These are phyloP conservation scores for Pseudogymnoascus sp. DNA, from an alignment of 2,329 filamentous ascomycete genomes.

Conservation along the genomic window DNA sequence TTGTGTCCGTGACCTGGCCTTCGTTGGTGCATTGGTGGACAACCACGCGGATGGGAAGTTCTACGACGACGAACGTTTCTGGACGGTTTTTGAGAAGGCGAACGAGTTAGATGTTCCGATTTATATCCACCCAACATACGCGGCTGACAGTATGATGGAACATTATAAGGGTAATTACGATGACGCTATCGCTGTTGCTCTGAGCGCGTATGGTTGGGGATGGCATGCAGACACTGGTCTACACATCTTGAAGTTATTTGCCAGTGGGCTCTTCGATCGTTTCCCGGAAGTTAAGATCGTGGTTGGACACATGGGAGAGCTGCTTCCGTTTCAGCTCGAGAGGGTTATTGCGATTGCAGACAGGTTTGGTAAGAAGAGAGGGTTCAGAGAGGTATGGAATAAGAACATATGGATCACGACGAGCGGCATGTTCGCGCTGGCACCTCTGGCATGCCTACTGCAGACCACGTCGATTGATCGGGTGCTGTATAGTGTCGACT, in stretches of 20 bases:
- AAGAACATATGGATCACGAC: slow-evolving; percentile 53
- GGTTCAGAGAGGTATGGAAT: slow-evolving; percentile 45
- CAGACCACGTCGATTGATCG: slow-evolving; percentile 41
- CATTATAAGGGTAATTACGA: slow-evolving; percentile 29
- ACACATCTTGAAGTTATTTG: slow-evolving; percentile 43
- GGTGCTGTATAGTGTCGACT: slow-evolving; percentile 51
- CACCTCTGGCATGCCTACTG: slow-evolving; percentile 39
- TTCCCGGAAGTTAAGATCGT: slow-evolving; percentile 48
- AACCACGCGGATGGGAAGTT: slow-evolving; percentile 34
- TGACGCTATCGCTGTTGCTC: slow-evolving; percentile 23
- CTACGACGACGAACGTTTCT: slow-evolving; percentile 38
- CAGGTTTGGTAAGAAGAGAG: slow-evolving; percentile 28
- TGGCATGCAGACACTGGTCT: slow-evolving; percentile 46
- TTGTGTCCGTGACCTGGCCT: slow-evolving; percentile 37
- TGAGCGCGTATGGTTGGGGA: slow-evolving; percentile 39
- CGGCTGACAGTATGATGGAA: slow-evolving; percentile 25
- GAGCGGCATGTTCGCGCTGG: slow-evolving; percentile 44
- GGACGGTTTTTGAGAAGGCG: slow-evolving; percentile 34
- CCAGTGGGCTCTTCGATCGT: slow-evolving; percentile 47
- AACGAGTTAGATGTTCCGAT: slow-evolving; percentile 37
- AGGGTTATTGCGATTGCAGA: slow-evolving; percentile 32
- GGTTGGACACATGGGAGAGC: slow-evolving; percentile 45
- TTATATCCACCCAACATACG: slow-evolving; percentile 36
- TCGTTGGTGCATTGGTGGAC: slow-evolving; percentile 43
- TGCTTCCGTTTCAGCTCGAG: slow-evolving; percentile 49